A percentile compares a stretch with the other conserved stretches of the same genome.
Conservation (phyloP, 2,329 filamentous ascomycete genomes). For the Fusarium sp. region DNA sequence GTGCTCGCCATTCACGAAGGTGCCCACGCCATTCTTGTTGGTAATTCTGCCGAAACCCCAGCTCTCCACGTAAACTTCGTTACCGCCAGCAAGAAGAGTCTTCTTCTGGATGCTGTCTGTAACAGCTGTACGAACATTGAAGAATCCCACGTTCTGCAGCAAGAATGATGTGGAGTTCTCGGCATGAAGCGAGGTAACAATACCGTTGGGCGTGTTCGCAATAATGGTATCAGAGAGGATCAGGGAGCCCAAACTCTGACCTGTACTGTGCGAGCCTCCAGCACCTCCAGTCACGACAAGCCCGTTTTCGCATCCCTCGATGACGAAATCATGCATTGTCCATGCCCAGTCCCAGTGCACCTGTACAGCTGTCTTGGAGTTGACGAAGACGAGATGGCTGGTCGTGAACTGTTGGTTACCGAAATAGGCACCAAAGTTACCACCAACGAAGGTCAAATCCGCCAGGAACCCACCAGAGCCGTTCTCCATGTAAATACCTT, state of each 20-base stretch:
- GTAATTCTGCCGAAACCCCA: constrained; percentile 20
- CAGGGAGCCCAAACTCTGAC: constrained; percentile 29
- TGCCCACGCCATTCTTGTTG: constrained; percentile 1
- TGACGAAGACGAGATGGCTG: constrained; percentile 63
- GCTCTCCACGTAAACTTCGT: constrained; percentile 16
- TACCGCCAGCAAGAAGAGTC: constrained; percentile 11
- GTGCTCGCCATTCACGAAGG: constrained; percentile 14
- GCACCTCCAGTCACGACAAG: constrained; percentile 56
- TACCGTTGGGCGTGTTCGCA: constrained; percentile 15
- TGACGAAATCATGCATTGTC: constrained; percentile 62
- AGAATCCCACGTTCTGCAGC: constrained; percentile 27
- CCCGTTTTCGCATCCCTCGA: constrained; percentile 71
- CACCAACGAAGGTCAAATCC: constrained; percentile 73
- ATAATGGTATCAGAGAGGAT: constrained; percentile 25
- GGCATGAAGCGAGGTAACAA: constrained; percentile 9
- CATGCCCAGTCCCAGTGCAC: constrained; percentile 82
- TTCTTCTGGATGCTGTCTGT: constrained; percentile 13
- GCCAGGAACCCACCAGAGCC: constrained; percentile 59
- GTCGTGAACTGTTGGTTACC: constrained; percentile 78
- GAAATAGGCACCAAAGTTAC: constrained; percentile 61
- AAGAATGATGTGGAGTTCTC: constrained; percentile 34
- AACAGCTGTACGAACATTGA: constrained; percentile 10
- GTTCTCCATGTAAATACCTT: constrained; percentile 48
- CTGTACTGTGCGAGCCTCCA: constrained; percentile 19
- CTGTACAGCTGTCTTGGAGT: constrained; percentile 75